Evolutionary conservation across 345 rosid species (phyloP).

Genomic region (Euclidium syriacum): DNA sequence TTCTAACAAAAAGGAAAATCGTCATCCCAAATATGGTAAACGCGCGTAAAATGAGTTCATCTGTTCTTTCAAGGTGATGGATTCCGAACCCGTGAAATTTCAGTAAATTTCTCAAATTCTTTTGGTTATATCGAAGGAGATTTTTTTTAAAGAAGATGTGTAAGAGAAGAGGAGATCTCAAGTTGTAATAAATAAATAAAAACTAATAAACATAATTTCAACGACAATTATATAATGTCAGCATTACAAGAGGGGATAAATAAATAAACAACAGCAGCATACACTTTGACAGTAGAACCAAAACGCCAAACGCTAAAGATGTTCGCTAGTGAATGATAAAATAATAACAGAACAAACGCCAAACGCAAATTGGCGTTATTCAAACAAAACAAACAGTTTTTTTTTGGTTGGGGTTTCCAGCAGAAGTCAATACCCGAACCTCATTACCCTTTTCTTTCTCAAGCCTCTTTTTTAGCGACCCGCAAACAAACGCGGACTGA

Average conservation of each 20-base stretch:
- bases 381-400: slow-evolving; percentile 7
- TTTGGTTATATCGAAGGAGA: background rate
- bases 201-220: slow-evolving; percentile 11
- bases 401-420: slow-evolving; percentile 4
- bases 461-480: background rate
- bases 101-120: background rate
- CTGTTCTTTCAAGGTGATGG: too few relatives aligned
- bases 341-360: slow-evolving; percentile 9
- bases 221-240: background rate
- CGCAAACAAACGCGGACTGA: slow-evolving; percentile 29
- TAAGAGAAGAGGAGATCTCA: background rate
- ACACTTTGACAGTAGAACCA: slow-evolving; percentile 15
- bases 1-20: too few relatives aligned
- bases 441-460: slow-evolving; percentile 30
- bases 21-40: too few relatives aligned
- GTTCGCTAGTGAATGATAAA: slow-evolving; percentile 9
- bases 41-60: too few relatives aligned
- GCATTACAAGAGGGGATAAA: background rate
- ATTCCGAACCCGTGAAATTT: too few relatives aligned
- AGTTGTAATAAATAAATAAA: background rate
- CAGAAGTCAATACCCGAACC: slow-evolving; percentile 90
- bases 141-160: background rate
- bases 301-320: slow-evolving; percentile 17
- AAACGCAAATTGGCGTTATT: background rate
- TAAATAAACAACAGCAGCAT: background rate